Conservation (phyloP, 305 asterid species). For the Rubia peregrina region DNA sequence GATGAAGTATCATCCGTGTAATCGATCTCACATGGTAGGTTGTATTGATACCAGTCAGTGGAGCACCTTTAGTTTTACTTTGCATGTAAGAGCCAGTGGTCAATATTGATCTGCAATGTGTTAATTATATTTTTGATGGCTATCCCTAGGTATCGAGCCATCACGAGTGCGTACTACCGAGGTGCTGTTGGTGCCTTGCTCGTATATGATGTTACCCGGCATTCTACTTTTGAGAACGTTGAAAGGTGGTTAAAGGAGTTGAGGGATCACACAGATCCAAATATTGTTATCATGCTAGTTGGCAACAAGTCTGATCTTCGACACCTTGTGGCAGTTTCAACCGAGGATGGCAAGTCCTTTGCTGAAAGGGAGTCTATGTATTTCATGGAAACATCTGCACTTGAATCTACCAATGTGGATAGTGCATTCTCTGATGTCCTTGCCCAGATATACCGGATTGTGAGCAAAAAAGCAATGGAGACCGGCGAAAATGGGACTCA, state of each 20-base stretch:
- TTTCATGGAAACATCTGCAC: constrained; percentile 85
- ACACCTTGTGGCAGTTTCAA: constrained; percentile 63
- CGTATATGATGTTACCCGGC: constrained; percentile 72
- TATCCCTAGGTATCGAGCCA: constrained; percentile 60
- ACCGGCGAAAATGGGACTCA: constrained; percentile 38
- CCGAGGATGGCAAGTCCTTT: constrained; percentile 62
- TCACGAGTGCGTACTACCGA: constrained; percentile 82
- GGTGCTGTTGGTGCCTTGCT: constrained; percentile 87
- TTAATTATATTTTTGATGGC: constrained; percentile 14
- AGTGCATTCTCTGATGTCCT: constrained; percentile 72
- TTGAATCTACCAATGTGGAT: constrained; percentile 63
- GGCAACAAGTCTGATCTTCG: constrained; percentile 86
- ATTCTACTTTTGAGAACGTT: constrained; percentile 60
- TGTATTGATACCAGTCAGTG: neutral
- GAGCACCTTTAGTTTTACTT: neutral
- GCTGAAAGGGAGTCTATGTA: constrained; percentile 69
- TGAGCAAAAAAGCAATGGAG: constrained; percentile 71
- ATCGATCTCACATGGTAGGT: too few relatives aligned
- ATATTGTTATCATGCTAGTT: constrained; percentile 65
- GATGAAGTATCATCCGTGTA: neutral
- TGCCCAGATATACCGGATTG: constrained; percentile 49
- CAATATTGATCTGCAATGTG: neutral
- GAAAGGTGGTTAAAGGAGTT: constrained; percentile 74
- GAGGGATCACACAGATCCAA: constrained; percentile 76
- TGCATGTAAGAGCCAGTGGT: too few relatives aligned